phyloP scores from a whole-genome alignment of 192 early-diverging fungal genomes.

The Gonapodya sp. region DNA sequence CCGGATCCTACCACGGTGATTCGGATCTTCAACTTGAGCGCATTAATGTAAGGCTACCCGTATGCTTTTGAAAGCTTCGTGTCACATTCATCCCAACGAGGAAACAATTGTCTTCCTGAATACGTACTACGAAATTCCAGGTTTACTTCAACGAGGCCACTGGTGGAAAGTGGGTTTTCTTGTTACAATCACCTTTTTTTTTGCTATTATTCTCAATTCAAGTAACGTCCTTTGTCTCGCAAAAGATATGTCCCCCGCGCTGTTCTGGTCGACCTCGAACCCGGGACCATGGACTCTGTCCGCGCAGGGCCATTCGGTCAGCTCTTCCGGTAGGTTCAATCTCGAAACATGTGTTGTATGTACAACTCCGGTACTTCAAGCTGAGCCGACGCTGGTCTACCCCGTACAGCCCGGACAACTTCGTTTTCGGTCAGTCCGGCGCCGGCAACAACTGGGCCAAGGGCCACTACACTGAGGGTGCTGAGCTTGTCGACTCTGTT shows the following conservation, averaged over 20 bases:
- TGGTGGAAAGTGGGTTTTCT: no score
- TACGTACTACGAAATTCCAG: no score
- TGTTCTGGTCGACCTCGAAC: conserved; percentile 53
- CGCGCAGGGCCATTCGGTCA: conserved; percentile 39
- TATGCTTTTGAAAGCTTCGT: conserved; percentile 62
- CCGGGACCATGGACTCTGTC: conserved; percentile 62
- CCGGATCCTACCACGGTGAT: conserved; percentile 48
- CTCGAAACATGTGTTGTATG: background rate
- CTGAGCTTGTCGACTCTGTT: conserved; percentile 56
- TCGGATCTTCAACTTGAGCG: conserved; percentile 63
- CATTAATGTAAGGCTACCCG: conserved; percentile 62
- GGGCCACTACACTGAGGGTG: conserved; percentile 69
- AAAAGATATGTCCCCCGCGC: no score
- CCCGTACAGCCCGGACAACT: conserved; percentile 47
- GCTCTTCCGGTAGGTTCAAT: conserved; percentile 43
- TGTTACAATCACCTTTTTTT: no score
- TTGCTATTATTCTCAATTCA: conserved; percentile 27
- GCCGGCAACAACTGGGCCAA: conserved; percentile 97
- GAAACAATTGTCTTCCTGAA: background rate
- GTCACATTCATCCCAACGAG: background rate
- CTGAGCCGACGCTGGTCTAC: no score
- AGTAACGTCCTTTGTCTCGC: conserved; percentile 29
- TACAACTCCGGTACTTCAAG: no score
- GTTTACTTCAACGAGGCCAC: no score
- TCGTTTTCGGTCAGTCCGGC: conserved; percentile 52